Conservation (phyloP, 345 rosid genomes). For the Pelargonium nanum region DNA sequence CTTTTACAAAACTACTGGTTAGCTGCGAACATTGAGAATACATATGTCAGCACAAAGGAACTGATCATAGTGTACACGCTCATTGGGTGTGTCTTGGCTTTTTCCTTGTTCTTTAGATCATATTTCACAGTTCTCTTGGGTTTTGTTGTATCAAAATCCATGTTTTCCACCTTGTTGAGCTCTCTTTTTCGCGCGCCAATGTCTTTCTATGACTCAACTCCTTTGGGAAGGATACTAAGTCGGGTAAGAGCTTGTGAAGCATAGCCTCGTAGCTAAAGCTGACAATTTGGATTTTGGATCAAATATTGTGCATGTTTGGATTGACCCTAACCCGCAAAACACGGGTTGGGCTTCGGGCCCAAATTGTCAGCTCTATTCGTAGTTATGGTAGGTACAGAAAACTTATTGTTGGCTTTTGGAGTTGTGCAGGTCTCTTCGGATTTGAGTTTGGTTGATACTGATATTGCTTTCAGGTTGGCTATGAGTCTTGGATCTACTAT, state of each 20-base stretch:
- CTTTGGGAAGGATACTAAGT: conserved; percentile 45
- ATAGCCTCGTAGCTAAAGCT: neutral
- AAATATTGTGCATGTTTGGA: no score
- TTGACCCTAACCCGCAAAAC: no score
- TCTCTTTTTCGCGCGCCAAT: conserved; percentile 40
- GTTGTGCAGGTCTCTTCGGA: conserved; percentile 43
- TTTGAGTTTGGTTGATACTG: conserved; percentile 32
- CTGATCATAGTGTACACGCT: conserved; percentile 18
- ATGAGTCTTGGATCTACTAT: conserved; percentile 24
- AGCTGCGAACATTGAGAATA: conserved; percentile 23
- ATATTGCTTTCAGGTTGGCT: conserved; percentile 23
- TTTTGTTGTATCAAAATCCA: conserved; percentile 17
- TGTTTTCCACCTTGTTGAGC: conserved; percentile 17
- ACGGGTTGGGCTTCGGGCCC: no score
- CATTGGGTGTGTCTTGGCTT: conserved; percentile 12
- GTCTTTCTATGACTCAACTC: conserved; percentile 43
- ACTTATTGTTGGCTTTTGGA: neutral
- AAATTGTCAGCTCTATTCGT: no score
- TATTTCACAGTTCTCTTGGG: conserved; percentile 18
- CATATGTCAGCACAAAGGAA: conserved; percentile 14
- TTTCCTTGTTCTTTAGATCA: conserved; percentile 24
- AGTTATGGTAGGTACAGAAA: no score
- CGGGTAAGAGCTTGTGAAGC: conserved; percentile 21
- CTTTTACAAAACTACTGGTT: conserved; percentile 27
- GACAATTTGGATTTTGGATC: no score